A percentile compares a stretch with the other conserved stretches of the same genome.
phyloP scores from a whole-genome alignment of 148 eudicot genomes.

The Simmondsia chinensis region DNA sequence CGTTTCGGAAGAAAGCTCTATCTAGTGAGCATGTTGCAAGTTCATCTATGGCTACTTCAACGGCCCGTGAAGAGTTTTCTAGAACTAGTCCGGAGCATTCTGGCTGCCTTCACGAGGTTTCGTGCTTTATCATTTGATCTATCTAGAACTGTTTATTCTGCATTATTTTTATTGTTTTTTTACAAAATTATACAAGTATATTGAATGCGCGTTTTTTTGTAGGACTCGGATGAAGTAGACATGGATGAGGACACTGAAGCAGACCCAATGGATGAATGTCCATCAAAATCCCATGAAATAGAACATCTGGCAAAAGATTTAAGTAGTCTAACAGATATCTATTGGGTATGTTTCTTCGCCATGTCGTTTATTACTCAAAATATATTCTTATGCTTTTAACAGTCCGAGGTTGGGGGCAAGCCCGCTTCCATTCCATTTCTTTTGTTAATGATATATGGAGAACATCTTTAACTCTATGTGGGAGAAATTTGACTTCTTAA shows the following conservation, averaged over 20 bases:
- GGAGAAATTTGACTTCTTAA: too few species aligned
- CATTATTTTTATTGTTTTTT: too few species aligned
- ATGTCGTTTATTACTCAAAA: background rate
- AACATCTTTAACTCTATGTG: too few species aligned
- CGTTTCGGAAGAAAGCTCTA: slow-evolving; percentile 44
- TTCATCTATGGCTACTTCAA: slow-evolving; percentile 15
- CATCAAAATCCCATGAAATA: slow-evolving; percentile 20
- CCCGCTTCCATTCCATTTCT: too few species aligned
- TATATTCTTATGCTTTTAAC: too few species aligned
- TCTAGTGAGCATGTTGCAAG: slow-evolving; percentile 12
- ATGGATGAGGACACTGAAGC: slow-evolving; percentile 21
- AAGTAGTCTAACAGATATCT: slow-evolving; percentile 60
- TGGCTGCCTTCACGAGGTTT: slow-evolving; percentile 38
- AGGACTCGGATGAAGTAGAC: slow-evolving; percentile 40
- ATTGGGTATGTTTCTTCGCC: slow-evolving; percentile 53
- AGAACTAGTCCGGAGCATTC: slow-evolving; percentile 19
- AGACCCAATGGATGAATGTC: slow-evolving; percentile 49
- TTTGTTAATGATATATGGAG: too few species aligned
- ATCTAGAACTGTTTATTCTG: too few species aligned
- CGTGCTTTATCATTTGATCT: background rate
- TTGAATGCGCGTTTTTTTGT: slow-evolving; percentile 10
- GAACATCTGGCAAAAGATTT: slow-evolving; percentile 42
- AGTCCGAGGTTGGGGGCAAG: too few species aligned
- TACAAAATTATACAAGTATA: too few species aligned
- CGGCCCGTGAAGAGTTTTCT: slow-evolving; percentile 10